A percentile compares a stretch with the other conserved stretches of the same genome.
phyloP scores from a whole-genome alignment of 2,329 filamentous ascomycete species.

The Cyphellophora attinorum region DNA sequence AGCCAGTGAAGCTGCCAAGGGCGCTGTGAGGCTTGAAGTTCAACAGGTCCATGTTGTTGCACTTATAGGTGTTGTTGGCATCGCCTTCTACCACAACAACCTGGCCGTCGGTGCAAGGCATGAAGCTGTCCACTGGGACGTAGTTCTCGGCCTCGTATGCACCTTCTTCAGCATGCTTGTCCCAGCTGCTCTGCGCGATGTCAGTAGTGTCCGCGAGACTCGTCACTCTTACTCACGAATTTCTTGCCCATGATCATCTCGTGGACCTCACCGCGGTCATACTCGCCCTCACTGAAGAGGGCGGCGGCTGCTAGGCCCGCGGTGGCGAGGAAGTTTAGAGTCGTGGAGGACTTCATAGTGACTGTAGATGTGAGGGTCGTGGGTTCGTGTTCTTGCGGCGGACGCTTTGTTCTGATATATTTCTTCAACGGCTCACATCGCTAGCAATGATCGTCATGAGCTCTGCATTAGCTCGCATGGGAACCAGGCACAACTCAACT shows the following conservation, averaged over 20 bases:
- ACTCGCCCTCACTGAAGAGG: conserved; percentile 2
- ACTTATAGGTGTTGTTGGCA: conserved; percentile 38
- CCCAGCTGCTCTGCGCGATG: conserved; percentile 4
- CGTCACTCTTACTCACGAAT: conserved; percentile 1
- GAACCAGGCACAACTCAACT: too few species aligned
- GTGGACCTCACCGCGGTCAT: conserved; percentile 8
- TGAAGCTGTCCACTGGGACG: conserved; percentile 7
- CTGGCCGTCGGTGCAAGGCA: conserved; percentile 32
- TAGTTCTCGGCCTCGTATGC: conserved; percentile 6
- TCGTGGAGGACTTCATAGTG: not conserved
- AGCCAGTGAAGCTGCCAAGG: conserved; percentile 10
- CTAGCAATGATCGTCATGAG: too few species aligned
- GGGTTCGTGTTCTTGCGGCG: too few species aligned
- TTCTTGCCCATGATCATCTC: conserved; percentile 8
- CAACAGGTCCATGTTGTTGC: conserved; percentile 27
- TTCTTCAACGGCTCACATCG: too few species aligned
- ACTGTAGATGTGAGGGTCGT: not conserved
- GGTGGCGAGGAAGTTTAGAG: not conserved
- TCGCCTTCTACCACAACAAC: conserved; percentile 38
- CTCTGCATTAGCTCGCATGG: too few species aligned
- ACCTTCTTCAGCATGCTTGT: conserved; percentile 4
- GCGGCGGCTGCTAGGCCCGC: not conserved
- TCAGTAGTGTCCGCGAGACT: not conserved
- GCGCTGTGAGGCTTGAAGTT: conserved; percentile 14
- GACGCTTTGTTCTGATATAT: too few species aligned